Base-by-base conservation (phyloP, 768 basidiomycete genomes). In the Panus rudis region DNA sequence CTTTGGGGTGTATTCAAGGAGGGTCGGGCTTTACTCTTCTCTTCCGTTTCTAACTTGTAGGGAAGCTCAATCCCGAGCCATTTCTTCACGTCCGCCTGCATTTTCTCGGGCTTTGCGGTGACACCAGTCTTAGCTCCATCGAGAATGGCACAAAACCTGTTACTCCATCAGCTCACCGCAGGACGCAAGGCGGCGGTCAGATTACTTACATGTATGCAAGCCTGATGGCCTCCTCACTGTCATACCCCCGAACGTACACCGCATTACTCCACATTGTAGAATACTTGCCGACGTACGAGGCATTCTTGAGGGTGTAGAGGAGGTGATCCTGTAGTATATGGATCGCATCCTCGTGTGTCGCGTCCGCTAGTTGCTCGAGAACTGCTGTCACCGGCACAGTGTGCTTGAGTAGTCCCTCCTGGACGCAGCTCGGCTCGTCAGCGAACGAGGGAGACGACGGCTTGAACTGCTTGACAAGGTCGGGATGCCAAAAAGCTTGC, bases 81-180 rank as follows among this genome's bases (percentile, higher is more conserved):
- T 11, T 46, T 39, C 19, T 30, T 41, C 1, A 19, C 54, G 40
- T 75, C 70, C 0, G 43, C 43, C 12, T 43, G 45, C n/a, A 66
- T 56, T 13, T 65, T 53, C 0, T 62, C 52, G 0, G 53, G 56
- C 5, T 54, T 53, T 28, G 83, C 65, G 1, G 61, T 63, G 39
- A 72, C 64, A 0, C 82, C 82, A 6, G 76, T 78, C 51, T 85
- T 85, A 6, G 71, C 52, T 1, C 75, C 73, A 51, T 85, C 82
- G 1, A 85, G 68, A 10, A 75, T 64, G 31, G 68, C 70, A 46
- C 73, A 63, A 57, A 76, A 75, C 64, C 73, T 71, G 37, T 14
- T 35, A 16, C 17, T n/a, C 4, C 16, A 17, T 35, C 10, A 30
- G 28, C n/a, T 10, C n/a, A 30, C 10, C 10, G 28, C n/a, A 30